These are phyloP conservation scores for Eucalyptus decipiens DNA, from an alignment of 345 rosid genomes.

Conservation along the genomic window DNA sequence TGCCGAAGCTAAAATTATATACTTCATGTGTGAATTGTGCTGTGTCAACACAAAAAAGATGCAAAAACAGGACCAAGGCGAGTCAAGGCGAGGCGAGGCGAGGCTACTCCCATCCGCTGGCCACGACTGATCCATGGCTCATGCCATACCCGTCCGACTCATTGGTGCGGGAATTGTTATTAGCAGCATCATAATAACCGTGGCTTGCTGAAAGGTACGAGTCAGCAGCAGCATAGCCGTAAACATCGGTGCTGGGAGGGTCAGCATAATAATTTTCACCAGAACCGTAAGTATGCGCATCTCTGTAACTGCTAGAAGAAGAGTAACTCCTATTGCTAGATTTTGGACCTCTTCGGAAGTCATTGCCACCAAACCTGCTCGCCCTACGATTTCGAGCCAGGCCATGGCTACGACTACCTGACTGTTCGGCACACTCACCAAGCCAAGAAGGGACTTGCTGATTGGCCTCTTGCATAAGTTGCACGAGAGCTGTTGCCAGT, in stretches of 20 bases:
- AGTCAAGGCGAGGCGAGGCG: not conserved
- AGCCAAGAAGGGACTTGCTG: slow-evolving; percentile 43
- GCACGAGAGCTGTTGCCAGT: slow-evolving; percentile 23
- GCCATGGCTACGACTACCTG: not conserved
- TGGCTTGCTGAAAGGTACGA: not conserved
- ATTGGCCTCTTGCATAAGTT: slow-evolving; percentile 32
- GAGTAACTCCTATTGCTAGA: not conserved
- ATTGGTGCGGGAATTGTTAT: not conserved
- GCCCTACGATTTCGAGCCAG: not conserved
- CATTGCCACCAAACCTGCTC: slow-evolving; percentile 30
- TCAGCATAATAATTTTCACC: not conserved
- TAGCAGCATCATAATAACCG: not conserved
- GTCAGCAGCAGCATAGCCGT: not conserved
- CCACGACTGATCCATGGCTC: slow-evolving; percentile 1
- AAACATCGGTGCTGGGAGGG: not conserved
- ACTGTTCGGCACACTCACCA: slow-evolving; percentile 6
- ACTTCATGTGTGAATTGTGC: not conserved
- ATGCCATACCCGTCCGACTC: not conserved
- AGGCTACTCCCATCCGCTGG: slow-evolving; percentile 29
- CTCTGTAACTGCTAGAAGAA: not conserved
- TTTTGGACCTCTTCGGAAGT: slow-evolving; percentile 16
- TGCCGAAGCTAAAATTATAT: not conserved
- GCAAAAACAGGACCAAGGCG: not conserved
- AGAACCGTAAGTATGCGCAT: not conserved
- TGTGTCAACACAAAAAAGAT: not conserved